Percentiles rank a stretch among this genome's conserved stretches.
These are phyloP conservation scores for Mortierella antarctica DNA, from an alignment of 192 early-diverging fungal genomes.

Conservation along the genomic window DNA sequence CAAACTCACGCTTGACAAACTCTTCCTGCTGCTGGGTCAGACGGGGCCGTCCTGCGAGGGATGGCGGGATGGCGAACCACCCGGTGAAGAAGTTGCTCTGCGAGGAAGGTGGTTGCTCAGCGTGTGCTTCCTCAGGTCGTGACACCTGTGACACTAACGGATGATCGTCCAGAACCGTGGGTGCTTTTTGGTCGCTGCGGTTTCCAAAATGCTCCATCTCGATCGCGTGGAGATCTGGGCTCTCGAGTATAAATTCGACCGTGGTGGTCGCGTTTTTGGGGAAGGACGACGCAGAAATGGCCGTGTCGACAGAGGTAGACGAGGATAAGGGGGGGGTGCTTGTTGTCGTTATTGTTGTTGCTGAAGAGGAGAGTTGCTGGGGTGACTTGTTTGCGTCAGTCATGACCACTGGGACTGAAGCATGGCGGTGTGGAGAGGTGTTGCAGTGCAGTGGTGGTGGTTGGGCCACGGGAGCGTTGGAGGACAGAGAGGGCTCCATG, in stretches of 20 bases:
- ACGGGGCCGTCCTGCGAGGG: slow-evolving; percentile 15
- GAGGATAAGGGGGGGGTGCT: too few relatives aligned
- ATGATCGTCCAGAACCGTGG: not conserved
- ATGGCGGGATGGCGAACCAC: slow-evolving; percentile 30
- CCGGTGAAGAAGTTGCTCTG: slow-evolving; percentile 14
- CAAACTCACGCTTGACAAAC: slow-evolving; percentile 3
- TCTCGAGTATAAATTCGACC: slow-evolving; percentile 15
- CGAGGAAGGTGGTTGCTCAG: too few relatives aligned
- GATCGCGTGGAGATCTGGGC: slow-evolving; percentile 4
- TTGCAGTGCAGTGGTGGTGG: slow-evolving; percentile 16
- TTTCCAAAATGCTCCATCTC: slow-evolving; percentile 26
- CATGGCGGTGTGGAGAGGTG: slow-evolving; percentile 4
- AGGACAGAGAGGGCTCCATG: not conserved
- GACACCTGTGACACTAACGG: not conserved
- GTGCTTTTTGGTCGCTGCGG: not conserved
- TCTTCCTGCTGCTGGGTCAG: slow-evolving; percentile 8
- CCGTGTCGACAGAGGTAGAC: not conserved
- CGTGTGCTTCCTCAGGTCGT: not conserved
- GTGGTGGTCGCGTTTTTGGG: not conserved
- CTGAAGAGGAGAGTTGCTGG: too few relatives aligned
- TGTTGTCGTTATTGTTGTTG: too few relatives aligned
- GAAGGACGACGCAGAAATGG: not conserved
- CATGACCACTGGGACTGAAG: not conserved
- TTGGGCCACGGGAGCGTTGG: not conserved
- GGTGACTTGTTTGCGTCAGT: too few relatives aligned